Evolutionary conservation across 2,329 filamentous ascomycete species (phyloP), one percentile per base, ranked within the genome.

Genomic region (Colletotrichum musicola): DNA sequence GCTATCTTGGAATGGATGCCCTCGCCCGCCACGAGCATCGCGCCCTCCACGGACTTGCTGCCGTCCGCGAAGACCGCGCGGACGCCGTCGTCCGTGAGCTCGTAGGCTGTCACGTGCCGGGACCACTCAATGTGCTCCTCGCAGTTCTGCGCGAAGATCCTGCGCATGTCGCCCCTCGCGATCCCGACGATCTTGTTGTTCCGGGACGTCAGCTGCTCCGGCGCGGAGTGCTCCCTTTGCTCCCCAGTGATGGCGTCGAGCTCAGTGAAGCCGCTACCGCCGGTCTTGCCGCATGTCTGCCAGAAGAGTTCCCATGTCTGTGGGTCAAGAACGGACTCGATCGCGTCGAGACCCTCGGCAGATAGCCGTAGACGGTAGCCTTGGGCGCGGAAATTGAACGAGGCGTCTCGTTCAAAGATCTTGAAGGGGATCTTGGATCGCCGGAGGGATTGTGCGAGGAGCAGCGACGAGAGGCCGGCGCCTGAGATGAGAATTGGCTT

Each of bases 161-260:
- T 81, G 3, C 89, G 82, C 89, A 92, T 91, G 42, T 90, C 88
- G 4, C 89, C 89, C 5, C 89, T 79, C 0, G 88, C 83, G 50
- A 91, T 89, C 1, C 89, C 89, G 0, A 92, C 82, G 9, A 88
- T 81, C 74, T 90, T 89, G 9, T 86, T 87, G 50, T 80, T 87
- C 16, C 89, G 82, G 14, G 86, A 89, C 0, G 77, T 64, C 27
- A 91, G 77, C 1, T 73, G 76, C 71, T 81, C 78, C 6, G 74
- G 68, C 0, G 0, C 88, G 20, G 50, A 54, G 22, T 54, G 50
- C 50, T 54, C 50, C 9, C n/a, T 54, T 20, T 54, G 22, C 9
- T 54, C 50, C 9, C 25, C 50, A 6, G 50, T 54, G 4, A 54
- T 13, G 4, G 50, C 50, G 30, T 54, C 27, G 6, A 54, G 50